Evolutionary conservation across 2,329 filamentous ascomycete genomes (phyloP), one percentile per base, ranked within the genome.

Genomic region (Emergomyces pasteurianus): DNA sequence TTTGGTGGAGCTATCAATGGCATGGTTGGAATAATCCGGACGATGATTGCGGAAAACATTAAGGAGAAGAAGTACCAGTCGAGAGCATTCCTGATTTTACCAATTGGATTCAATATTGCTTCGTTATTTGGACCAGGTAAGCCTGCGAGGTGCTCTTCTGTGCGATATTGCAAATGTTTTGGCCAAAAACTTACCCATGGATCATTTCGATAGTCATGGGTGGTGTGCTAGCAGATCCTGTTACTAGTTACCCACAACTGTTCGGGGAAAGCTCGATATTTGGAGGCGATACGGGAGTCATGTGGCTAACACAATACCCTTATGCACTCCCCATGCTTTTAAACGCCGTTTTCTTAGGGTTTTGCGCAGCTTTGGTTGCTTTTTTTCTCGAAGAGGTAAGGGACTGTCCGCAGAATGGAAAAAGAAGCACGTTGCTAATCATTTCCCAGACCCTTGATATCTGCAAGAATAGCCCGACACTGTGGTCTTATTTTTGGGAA

Each of bases 21-120:
- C 0, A 90, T 88, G 60, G 83, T 89, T 3, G 86, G 86, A 0
- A 86, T 89, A 14, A 86, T 89, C 78, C 77, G 86, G 63, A 89
- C 86, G 2, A 86, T 88, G 80, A 86, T 89, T 54, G 82, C 82
- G 2, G 87, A 90, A 71, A 85, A 87, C 57, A 84, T 90, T 21
- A 79, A 81, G 64, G 86, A 89, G 72, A 88, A 87, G 74, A 86
- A 81, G 72, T 86, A 75, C 60, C 75, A 78, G 63, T 76, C 74
- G 10, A 73, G 81, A 53, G 83, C 82, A 0, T 86, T 85, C 63
- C 70, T 85, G 63, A 76, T 86, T 28, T 65, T 85, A 57, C 82
- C 82, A 0, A 84, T 90, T 77, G 86, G 85, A 5, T 86, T 88
- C 72, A 88, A 89, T 66, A 76, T 85, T 26, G 83, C 82, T 10